These are phyloP conservation scores for Pseudotulostoma volvatum DNA, from an alignment of 495 filamentous ascomycete genomes.

Conservation along the genomic window DNA sequence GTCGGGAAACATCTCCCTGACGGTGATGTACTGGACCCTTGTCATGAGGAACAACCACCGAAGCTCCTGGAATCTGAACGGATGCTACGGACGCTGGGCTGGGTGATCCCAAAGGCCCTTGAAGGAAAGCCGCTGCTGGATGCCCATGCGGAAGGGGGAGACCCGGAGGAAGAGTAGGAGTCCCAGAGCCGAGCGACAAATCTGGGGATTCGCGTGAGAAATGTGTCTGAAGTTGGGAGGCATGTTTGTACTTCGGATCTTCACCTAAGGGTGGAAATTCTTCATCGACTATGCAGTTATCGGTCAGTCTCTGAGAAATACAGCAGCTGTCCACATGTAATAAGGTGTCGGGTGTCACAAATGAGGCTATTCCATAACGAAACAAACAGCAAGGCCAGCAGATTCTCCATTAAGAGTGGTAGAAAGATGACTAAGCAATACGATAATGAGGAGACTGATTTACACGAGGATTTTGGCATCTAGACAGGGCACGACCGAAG, in stretches of 20 bases:
- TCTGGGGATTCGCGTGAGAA: conserved; percentile 17
- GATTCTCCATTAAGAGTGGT: neutral
- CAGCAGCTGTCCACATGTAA: conserved; percentile 4
- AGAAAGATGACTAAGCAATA: conserved; percentile 9
- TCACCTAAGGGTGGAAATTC: conserved; percentile 37
- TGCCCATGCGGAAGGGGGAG: conserved; percentile 42
- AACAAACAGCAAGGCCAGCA: conserved; percentile 8
- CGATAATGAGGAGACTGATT: conserved; percentile 17
- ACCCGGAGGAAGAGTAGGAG: conserved; percentile 49
- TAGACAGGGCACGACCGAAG: conserved; percentile 18
- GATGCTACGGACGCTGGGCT: conserved; percentile 23
- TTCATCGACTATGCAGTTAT: conserved; percentile 24
- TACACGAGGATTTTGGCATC: conserved; percentile 20
- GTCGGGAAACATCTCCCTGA: conserved; percentile 10
- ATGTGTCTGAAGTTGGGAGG: conserved; percentile 29
- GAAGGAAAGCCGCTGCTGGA: conserved; percentile 24
- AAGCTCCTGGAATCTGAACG: conserved; percentile 7
- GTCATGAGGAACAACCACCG: no score
- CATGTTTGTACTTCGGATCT: conserved; percentile 22
- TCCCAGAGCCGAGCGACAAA: conserved; percentile 26
- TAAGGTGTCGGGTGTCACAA: conserved; percentile 6
- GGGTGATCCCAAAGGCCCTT: conserved; percentile 18
- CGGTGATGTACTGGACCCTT: conserved; percentile 14
- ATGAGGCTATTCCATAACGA: conserved; percentile 5
- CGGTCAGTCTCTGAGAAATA: conserved; percentile 11